These are phyloP conservation scores for Hawksworthiomyces lignivorus DNA, from an alignment of 2,329 filamentous ascomycete genomes.

Conservation along the genomic window DNA sequence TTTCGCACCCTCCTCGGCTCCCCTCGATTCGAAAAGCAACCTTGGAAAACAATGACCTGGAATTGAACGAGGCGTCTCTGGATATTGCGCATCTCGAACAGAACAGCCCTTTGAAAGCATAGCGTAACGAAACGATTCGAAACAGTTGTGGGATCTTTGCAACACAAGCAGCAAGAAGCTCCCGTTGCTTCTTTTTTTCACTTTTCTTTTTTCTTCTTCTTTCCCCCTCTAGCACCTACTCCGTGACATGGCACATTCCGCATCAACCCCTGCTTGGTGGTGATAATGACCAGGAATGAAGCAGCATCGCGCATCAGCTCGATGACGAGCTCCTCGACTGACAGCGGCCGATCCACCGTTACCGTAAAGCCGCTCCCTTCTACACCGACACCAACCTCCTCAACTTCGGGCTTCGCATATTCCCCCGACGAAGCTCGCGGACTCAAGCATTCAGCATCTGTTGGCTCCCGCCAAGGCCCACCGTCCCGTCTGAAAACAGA, in stretches of 20 bases:
- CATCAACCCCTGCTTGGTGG: slow-evolving; percentile 19
- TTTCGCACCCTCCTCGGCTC: no score
- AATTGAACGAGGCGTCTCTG: no score
- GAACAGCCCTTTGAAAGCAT: no score
- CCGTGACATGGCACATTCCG: slow-evolving; percentile 15
- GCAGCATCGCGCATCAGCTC: slow-evolving; percentile 57
- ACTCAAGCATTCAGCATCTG: slow-evolving; percentile 8
- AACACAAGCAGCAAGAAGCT: no score
- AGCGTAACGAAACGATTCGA: no score
- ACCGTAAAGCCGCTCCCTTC: slow-evolving; percentile 47
- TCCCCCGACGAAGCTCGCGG: not conserved
- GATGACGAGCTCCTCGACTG: slow-evolving; percentile 55
- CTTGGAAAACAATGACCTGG: no score
- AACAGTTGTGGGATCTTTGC: no score
- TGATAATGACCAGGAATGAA: slow-evolving; percentile 63
- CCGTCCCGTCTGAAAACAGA: slow-evolving; percentile 49
- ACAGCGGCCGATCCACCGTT: slow-evolving; percentile 58
- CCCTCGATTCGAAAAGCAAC: no score
- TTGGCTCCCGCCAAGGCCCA: slow-evolving; percentile 26
- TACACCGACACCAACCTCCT: slow-evolving; percentile 21
- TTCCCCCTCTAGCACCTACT: not conserved
- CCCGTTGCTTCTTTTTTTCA: not conserved
- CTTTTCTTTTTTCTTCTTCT: not conserved
- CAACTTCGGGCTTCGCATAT: no score
- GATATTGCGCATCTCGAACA: no score